Base-by-base conservation (phyloP, 2,329 filamentous ascomycete species). In the Bertia moriformis region DNA sequence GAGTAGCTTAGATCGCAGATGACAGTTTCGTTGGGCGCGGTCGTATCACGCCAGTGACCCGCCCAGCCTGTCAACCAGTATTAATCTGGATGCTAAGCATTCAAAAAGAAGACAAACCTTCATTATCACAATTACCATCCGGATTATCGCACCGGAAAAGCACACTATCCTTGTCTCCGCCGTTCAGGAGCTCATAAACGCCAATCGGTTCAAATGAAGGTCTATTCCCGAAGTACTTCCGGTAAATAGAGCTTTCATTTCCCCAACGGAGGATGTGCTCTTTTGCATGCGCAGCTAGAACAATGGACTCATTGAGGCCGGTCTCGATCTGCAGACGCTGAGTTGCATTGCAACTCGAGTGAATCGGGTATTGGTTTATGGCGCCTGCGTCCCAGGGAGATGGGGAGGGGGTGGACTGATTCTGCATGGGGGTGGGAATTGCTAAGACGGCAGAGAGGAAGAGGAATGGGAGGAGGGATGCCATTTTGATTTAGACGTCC, bases 141-240 rank as follows among this genome's bases (percentile, higher is more conserved):
- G 72, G 67, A 45, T 83, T 72, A 43, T 84, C 79, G 47, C 79
- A 83, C 15, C 78, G 71, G 62, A 83, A 82, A 14, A 74, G 50
- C 36, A 78, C 62, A 18, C 60, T 64, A 0, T 59, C 58, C 49
- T 71, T 72, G 54, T 81, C 67, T 1, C 66, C 73, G 33, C 64
- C 63, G 47, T 71, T 60, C 20, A 83, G 60, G 42, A 71, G 67
- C 39, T 78, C 70, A 46, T 67, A 78, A 62, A 73, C 77, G 3
- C 78, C 79, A 32, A 77, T 62, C 3, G 71, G 66, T 44, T 68
- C 64, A 17, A 67, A 66, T 2, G 74, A 72, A 3, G 73, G 61
- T 1, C 62, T 62, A 39, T 71, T 64, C 36, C 78, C 75, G 50
- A 83, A 83, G 58, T 82, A 83, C 58, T 77, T 81, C 39, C 61